phyloP scores from a whole-genome alignment of 306 rosid species.

The Pueraria montana region DNA sequence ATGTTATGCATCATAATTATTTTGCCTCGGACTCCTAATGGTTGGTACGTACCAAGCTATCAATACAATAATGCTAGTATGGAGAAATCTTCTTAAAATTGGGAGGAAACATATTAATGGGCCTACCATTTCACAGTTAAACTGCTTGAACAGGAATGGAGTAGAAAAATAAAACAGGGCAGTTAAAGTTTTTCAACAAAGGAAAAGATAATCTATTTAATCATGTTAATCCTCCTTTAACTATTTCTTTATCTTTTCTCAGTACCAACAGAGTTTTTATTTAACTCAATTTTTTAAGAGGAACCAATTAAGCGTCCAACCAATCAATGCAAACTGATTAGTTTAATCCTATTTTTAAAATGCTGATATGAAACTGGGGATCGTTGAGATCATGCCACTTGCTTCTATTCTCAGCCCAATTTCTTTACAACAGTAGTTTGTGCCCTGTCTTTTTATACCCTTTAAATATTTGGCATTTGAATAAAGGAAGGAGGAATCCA shows the following conservation, averaged over 20 bases:
- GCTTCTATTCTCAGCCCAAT: too few relatives aligned
- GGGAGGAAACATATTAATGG: neutral
- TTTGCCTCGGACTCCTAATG: neutral
- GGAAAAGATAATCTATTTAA: too few relatives aligned
- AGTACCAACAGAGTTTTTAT: neutral
- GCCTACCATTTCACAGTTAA: neutral
- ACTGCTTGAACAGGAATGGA: neutral
- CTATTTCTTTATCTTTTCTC: neutral
- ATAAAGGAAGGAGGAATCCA: too few relatives aligned
- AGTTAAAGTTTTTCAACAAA: neutral
- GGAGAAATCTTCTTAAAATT: neutral
- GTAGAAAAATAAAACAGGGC: neutral
- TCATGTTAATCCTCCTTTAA: neutral
- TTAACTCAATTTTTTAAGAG: too few relatives aligned
- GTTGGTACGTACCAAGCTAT: conserved; percentile 9
- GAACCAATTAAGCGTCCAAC: too few relatives aligned
- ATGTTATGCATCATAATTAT: neutral
- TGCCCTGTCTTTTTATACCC: too few relatives aligned
- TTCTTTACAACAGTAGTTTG: too few relatives aligned
- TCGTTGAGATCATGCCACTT: too few relatives aligned
- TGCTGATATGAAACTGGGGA: too few relatives aligned
- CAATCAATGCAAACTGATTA: too few relatives aligned
- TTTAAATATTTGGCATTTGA: too few relatives aligned
- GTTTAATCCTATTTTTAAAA: too few relatives aligned
- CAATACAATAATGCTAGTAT: neutral